Conservation (phyloP, 257 asterid genomes). For the Fraxinus anomala region DNA sequence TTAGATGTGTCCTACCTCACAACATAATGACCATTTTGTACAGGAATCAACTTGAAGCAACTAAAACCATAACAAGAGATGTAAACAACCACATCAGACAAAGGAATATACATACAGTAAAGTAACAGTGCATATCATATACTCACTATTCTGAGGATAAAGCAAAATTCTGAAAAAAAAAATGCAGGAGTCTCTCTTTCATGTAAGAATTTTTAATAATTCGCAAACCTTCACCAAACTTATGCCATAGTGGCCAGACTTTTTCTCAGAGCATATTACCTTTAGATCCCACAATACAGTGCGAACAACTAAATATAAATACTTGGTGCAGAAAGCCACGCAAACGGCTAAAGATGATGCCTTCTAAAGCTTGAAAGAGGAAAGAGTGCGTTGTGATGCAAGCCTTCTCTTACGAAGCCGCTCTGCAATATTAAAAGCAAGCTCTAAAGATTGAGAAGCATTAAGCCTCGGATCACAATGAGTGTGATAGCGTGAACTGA, state of each 20-base stretch:
- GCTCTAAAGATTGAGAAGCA: constrained; percentile 19
- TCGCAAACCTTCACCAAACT: not conserved
- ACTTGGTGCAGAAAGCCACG: not conserved
- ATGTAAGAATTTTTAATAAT: not conserved
- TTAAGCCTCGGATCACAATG: not conserved
- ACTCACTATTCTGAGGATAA: not conserved
- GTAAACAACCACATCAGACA: not conserved
- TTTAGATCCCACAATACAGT: not conserved
- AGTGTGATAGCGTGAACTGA: not conserved
- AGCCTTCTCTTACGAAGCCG: constrained; percentile 21
- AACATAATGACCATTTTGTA: not conserved
- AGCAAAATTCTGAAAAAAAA: not conserved
- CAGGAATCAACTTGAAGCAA: not conserved
- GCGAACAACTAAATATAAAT: not conserved
- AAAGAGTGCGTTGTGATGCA: not conserved
- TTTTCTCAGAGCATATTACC: not conserved
- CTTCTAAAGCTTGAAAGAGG: constrained; percentile 11
- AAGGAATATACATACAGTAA: not conserved
- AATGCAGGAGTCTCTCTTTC: not conserved
- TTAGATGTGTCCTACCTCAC: too few relatives aligned
- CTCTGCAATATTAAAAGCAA: constrained; percentile 13
- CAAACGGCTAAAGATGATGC: not conserved
- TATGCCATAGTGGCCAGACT: not conserved
- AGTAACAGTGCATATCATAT: not conserved
- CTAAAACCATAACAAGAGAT: not conserved